Evolutionary conservation across 306 rosid genomes (phyloP), one percentile per base, ranked within the genome.

Genomic region (Quercus alba): DNA sequence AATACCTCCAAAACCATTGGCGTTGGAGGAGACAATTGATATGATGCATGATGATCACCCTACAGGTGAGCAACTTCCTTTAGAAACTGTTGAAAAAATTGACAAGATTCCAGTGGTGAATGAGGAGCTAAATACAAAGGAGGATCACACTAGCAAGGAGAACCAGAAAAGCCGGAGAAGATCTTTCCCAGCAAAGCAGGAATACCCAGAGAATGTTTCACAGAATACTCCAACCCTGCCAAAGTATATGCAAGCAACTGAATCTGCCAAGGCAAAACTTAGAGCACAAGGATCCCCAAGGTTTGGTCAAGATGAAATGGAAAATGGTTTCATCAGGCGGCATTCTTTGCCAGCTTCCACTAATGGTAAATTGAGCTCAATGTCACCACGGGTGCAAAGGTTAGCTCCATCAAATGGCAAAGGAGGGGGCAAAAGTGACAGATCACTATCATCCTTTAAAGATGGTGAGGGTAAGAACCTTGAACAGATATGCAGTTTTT

Each of bases 211-310:
- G 33, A 82, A 23, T 72, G 85, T 78, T 59, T 54, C 74, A 35
- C 90, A 84, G 57, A 82, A 19, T 81, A 81, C 84, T 55, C 82
- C 86, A 72, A 80, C 81, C 33, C 46, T 90, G 30, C 91, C 94
- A 5, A 87, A 89, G 85, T 90, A 90, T 79, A 90, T 90, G 94
- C 85, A 79, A 41, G 85, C 94, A 23, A 90, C 94, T 74, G 87
- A 90, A 83, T 90, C 94, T 23, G 91, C 85, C 23, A 90, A 90
- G 73, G 94, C 89, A 74, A 90, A 76, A 82, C 91, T 90, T 35
- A 84, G 86, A 80, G 90, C 56, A 66, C 88, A 78, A 77, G 87
- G 87, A 63, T 86, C 86, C 38, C 84, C 84, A 1, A 78, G 84
- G 79, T 61, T 80, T 76, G 87, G 81, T 31, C 55, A 83, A 64